These are phyloP conservation scores for Fusarium subtropicale DNA, from an alignment of 2,329 filamentous ascomycete genomes.

Conservation along the genomic window DNA sequence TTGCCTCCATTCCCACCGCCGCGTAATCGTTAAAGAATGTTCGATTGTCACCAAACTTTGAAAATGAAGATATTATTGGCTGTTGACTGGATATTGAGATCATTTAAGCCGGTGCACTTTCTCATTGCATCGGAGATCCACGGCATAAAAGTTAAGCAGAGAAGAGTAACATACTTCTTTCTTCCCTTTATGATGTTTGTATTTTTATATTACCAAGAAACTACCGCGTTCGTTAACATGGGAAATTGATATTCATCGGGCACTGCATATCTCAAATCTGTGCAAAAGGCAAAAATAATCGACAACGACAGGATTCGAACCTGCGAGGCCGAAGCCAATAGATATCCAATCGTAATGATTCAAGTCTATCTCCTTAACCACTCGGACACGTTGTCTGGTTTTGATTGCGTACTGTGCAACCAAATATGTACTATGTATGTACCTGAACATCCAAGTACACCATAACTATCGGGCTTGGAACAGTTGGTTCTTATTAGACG, in stretches of 20 bases:
- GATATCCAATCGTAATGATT: constrained; percentile 1
- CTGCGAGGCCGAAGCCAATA: constrained; percentile 23
- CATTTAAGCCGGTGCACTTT: neutral
- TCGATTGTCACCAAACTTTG: neutral
- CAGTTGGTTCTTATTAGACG: neutral
- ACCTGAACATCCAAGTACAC: no score
- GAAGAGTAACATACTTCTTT: neutral
- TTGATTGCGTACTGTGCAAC: neutral
- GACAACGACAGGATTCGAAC: constrained; percentile 27
- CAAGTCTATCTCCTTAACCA: constrained; percentile 30
- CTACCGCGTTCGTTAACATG: neutral
- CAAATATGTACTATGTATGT: neutral
- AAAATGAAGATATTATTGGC: neutral
- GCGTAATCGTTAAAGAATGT: constrained; percentile 15
- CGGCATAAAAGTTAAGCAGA: neutral
- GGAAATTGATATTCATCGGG: neutral
- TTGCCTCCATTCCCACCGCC: constrained; percentile 30
- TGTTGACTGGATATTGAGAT: neutral
- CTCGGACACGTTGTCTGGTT: constrained; percentile 24
- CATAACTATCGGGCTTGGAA: neutral
- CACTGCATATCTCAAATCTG: neutral
- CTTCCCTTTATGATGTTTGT: neutral
- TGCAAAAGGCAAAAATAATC: neutral
- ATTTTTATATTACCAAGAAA: neutral
- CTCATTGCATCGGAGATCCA: neutral